Conservation (phyloP, 2,329 filamentous ascomycete species). For the Onygena corvina region DNA sequence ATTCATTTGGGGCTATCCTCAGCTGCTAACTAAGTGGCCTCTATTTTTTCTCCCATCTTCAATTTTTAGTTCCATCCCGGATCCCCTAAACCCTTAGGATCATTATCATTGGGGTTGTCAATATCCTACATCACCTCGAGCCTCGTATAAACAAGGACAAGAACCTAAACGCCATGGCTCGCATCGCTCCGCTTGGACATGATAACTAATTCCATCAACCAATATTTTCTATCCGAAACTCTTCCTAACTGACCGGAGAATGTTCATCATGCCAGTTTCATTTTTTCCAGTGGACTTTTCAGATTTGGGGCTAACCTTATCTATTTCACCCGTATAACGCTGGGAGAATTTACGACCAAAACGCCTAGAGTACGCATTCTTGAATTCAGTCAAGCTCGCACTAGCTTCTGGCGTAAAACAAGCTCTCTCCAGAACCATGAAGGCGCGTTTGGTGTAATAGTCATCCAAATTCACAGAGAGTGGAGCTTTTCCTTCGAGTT, state of each 20-base stretch:
- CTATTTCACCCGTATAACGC: slow-evolving; percentile 11
- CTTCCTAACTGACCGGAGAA: slow-evolving; percentile 13
- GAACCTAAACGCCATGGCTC: not conserved
- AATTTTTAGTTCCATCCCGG: not conserved
- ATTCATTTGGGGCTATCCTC: not conserved
- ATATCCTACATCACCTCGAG: not conserved
- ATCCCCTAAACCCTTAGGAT: not conserved
- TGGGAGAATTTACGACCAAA: slow-evolving; percentile 18
- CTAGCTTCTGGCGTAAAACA: slow-evolving; percentile 28
- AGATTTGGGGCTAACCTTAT: not conserved
- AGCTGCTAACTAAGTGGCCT: not conserved
- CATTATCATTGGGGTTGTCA: not conserved
- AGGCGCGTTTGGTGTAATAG: slow-evolving; percentile 24
- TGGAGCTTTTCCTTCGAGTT: slow-evolving; percentile 10
- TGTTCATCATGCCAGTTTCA: slow-evolving; percentile 11
- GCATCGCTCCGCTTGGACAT: not conserved
- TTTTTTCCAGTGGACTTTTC: slow-evolving; percentile 5
- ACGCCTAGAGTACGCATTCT: slow-evolving; percentile 19
- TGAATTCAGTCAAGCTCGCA: slow-evolving; percentile 24
- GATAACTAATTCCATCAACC: not conserved
- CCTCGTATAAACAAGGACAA: not conserved
- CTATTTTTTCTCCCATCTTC: not conserved
- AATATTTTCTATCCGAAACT: slow-evolving; percentile 9
- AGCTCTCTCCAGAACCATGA: slow-evolving; percentile 24
- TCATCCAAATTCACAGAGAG: slow-evolving; percentile 17